Base-by-base conservation (phyloP, 768 basidiomycete species). In the Infundibulicybe gibba region DNA sequence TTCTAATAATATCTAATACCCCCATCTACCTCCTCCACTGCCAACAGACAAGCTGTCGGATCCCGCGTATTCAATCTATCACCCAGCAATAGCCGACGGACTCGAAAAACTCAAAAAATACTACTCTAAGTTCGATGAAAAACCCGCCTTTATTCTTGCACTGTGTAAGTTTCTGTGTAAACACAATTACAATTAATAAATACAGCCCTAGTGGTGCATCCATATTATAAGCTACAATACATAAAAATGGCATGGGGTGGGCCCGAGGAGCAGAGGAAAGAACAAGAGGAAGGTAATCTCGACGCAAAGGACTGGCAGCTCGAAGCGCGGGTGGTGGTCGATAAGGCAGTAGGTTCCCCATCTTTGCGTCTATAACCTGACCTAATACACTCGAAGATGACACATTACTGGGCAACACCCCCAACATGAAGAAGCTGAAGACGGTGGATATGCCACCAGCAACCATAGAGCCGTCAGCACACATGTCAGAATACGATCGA, bases 191-290 rank as follows among this genome's bases (percentile, higher is more conserved):
- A n/a, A n/a, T n/a, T n/a, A n/a, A n/a, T 41, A 6, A 6, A 35
- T 16, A 11, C 20, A 62, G 61, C 56, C 2, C 40, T 65, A 11
- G n/a, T n/a, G n/a, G n/a, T n/a, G n/a, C 61, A 67, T 31, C 65
- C 58, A 0, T 68, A 65, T 43, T 67, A 56, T 49, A 67, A 66
- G 14, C 49, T 65, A 0, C 19, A 34, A 0, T 67, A 63, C 42
- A 60, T 62, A 2, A 19, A 57, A 35, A 6, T 52, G 9, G 33
- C 41, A 6, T 67, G 64, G 64, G 63, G 64, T 6, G 54, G 65
- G 3, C 43, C 49, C 0, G 41, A 56, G 1, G 64, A 67, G 35
- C 61, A 65, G 20, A 39, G 19, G 12, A 41, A 33, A 1, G 51
- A 54, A 31, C 40, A 37, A n/a, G 42, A 15, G 1, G 45, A 16